Evolutionary conservation across 345 rosid genomes (phyloP), one percentile per base, ranked within the genome.

Genomic region (Eutrema japonicum): DNA sequence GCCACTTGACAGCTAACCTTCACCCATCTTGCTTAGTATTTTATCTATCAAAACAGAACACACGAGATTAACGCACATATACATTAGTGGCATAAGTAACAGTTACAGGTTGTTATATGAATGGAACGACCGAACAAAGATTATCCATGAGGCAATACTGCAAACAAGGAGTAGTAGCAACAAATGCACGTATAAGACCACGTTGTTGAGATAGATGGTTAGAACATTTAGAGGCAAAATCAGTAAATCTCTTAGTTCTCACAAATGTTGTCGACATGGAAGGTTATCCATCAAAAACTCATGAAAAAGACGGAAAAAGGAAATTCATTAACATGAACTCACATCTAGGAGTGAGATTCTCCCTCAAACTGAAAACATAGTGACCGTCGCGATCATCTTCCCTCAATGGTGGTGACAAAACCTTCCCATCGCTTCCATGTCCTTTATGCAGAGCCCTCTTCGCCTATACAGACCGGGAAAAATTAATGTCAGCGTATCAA

Each of bases 331-430:
- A 40, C 0, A 64, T 8, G 30, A 78, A 64, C 90, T 79, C 55
- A 89, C 95, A 89, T 84, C 95, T 79, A 27, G 90, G 82, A 68
- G 95, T 89, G 70, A 89, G 87, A 83, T 89, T 89, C 40, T 89
- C 95, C 43, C 95, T 83, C 35, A 85, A 82, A 64, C 65, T 82
- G 71, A 81, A 89, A 22, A 83, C 84, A 45, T 87, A 85, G 85
- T 89, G 95, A 13, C 95, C 95, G 6, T 87, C 89, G 5, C 82
- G 85, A 78, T 89, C 95, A 76, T 87, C 95, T 13, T 87, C 82
- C 45, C 92, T 81, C 47, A 73, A 64, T 0, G 92, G 86, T 58
- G 95, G 95, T 42, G 92, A 83, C 33, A 66, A 73, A 22, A 68
- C 64, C 72, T 79, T 81, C 22, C 82, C 51, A 57, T 73, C 78